Evolutionary conservation across 2,329 filamentous ascomycete species (phyloP), one percentile per base, ranked within the genome.

Genomic region (Cryoendolithus antarcticus): DNA sequence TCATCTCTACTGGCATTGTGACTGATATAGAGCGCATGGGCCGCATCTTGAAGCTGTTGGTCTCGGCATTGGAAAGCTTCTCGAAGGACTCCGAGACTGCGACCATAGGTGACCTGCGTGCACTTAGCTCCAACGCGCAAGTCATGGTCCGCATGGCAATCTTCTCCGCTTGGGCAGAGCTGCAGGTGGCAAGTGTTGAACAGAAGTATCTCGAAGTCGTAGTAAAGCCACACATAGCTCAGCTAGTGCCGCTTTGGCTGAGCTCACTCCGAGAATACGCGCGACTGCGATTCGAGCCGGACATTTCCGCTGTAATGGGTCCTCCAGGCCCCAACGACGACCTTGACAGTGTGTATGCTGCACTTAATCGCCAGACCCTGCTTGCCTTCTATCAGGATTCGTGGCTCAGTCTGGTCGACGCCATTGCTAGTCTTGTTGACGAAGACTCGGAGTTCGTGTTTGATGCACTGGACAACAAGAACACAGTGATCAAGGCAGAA

Each of bases 21-120:
- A 95, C 86, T 0, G 91, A 96, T 60, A 78, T 96, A 6, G 93
- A 98, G 50, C 78, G 91, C n/a, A 98, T 98, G 91, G 91, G 91
- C 13, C 81, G 91, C 41, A 98, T 98, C 38, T 72, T 98, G 41
- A 96, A 95, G 64, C 82, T 93, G 1, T 71, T 98, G 2, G 84
- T 95, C 4, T 80, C 81, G 32, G 88, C 88, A 0, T 71, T 98
- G 1, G 89, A 96, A 53, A 94, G 89, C 60, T 94, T 96, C 54
- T 85, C 85, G 2, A 68, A 64, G 34, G 84, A 93, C 45, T 70
- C 75, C 1, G 83, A 93, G 51, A 82, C 80, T 32, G 85, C 83
- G 1, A 77, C 85, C 15, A 96, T 98, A 55, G 91, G 91, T 10
- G 93, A 98, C 49, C 70, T 98, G 5, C 86, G 85, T 61, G 86